A percentile compares a stretch with the other conserved stretches of the same genome.
phyloP scores from a whole-genome alignment of 352 stramenopile genomes.

The Phytophthora kernoviae region DNA sequence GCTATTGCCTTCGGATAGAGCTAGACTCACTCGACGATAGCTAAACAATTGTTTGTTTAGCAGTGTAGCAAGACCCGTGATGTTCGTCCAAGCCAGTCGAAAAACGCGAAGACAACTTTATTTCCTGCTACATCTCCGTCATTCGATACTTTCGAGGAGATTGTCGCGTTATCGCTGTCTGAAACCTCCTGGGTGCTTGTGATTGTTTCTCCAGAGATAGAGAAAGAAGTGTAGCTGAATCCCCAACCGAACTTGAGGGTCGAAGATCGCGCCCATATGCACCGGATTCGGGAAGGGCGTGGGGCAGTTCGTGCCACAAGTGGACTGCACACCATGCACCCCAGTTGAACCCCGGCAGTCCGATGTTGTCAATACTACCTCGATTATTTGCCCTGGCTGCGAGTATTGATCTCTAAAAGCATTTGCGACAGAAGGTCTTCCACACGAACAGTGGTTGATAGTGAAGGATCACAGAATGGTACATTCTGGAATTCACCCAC shows the following conservation, averaged over 20 bases:
- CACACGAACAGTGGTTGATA: conserved; percentile 57
- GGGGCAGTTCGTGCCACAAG: conserved; percentile 60
- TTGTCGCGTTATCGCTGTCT: conserved; percentile 26
- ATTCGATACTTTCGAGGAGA: conserved; percentile 49
- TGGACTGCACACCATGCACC: conserved; percentile 91
- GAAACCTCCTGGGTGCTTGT: conserved; percentile 19
- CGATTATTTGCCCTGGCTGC: conserved; percentile 58
- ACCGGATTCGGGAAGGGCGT: conserved; percentile 91
- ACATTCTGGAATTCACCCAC: conserved; percentile 29
- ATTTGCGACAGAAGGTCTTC: conserved; percentile 69
- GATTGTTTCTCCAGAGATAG: conserved; percentile 5
- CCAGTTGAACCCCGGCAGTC: conserved; percentile 88
- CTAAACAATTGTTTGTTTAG: conserved; percentile 71
- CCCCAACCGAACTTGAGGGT: conserved; percentile 85
- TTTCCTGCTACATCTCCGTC: conserved; percentile 46
- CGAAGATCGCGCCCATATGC: conserved; percentile 75
- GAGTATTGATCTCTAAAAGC: conserved; percentile 71
- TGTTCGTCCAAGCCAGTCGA: conserved; percentile 51
- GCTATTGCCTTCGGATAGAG: conserved; percentile 16
- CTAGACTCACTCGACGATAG: conserved; percentile 47
- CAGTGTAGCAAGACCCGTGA: conserved; percentile 49
- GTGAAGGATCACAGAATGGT: conserved; percentile 74
- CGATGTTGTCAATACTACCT: conserved; percentile 69
- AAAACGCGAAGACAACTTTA: conserved; percentile 68
- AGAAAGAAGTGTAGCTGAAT: conserved; percentile 85